Percentiles rank a stretch among this genome's conserved stretches.
Conservation (phyloP, 495 filamentous ascomycete genomes). For the Penicillium pancosmium region DNA sequence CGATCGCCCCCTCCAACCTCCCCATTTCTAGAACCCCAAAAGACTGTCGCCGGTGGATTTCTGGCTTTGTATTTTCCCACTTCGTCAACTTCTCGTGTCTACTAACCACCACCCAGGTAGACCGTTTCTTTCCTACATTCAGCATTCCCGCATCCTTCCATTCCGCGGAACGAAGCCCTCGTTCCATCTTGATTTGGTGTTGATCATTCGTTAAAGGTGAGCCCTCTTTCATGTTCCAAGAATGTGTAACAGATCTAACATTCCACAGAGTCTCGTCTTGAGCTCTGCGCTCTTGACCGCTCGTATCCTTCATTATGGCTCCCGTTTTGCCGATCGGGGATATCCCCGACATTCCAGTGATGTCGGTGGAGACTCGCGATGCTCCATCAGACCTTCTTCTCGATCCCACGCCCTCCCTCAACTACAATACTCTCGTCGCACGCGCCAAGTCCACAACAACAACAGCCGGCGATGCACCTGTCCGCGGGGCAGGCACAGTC, state of each 20-base stretch:
- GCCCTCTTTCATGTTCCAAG: background rate
- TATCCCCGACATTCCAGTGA: slow-evolving; percentile 31
- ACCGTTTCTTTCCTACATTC: background rate
- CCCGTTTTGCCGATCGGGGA: slow-evolving; percentile 31
- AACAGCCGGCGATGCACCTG: slow-evolving; percentile 16
- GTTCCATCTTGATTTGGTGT: slow-evolving; percentile 15
- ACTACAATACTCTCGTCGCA: slow-evolving; percentile 20
- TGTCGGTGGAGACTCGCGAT: slow-evolving; percentile 17
- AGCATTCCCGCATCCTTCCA: background rate
- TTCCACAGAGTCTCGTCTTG: slow-evolving; percentile 36
- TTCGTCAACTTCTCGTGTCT: slow-evolving; percentile 1
- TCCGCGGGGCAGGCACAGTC: slow-evolving; percentile 57
- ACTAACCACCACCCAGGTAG: slow-evolving; percentile 14
- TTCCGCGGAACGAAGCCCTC: slow-evolving; percentile 12
- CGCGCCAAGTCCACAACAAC: slow-evolving; percentile 28
- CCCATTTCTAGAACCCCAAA: slow-evolving; percentile 31
- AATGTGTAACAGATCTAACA: slow-evolving; percentile 16
- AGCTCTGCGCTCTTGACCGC: slow-evolving; percentile 44
- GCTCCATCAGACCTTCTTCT: slow-evolving; percentile 4
- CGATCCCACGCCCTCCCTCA: slow-evolving; percentile 12
- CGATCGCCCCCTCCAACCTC: slow-evolving; percentile 42
- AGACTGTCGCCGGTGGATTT: slow-evolving; percentile 14
- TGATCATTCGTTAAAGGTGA: slow-evolving; percentile 21
- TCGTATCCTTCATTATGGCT: slow-evolving; percentile 33
- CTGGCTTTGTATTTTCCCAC: slow-evolving; percentile 18